Conservation (phyloP, 129 eudicot species). For the Flaveria ramosissima region DNA sequence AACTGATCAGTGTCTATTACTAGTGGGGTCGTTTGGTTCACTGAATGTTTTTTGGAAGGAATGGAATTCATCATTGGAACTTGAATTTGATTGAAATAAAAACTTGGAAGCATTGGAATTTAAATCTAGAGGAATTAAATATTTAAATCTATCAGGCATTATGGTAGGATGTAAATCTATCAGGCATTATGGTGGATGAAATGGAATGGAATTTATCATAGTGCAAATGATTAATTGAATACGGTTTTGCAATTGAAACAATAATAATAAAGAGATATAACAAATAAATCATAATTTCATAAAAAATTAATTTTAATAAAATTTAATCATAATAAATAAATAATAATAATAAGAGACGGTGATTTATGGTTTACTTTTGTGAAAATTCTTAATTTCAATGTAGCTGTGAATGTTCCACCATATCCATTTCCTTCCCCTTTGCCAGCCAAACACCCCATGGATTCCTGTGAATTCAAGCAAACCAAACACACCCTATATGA, state of each 20-base stretch:
- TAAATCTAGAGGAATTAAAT: neutral
- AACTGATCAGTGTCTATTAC: neutral
- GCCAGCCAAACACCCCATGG: constrained; percentile 13
- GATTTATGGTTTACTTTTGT: neutral
- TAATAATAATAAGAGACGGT: neutral
- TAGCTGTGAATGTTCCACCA: neutral
- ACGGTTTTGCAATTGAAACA: neutral
- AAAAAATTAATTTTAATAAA: neutral
- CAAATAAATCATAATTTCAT: constrained; percentile 4
- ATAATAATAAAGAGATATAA: neutral
- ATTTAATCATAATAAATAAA: neutral
- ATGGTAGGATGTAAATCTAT: neutral
- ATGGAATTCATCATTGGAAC: neutral
- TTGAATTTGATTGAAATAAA: neutral
- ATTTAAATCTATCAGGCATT: neutral
- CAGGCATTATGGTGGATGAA: neutral
- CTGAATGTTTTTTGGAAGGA: neutral
- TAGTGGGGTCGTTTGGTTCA: neutral
- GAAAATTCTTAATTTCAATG: neutral
- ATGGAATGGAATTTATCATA: neutral
- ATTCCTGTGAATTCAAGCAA: constrained; percentile 3
- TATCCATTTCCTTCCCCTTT: neutral
- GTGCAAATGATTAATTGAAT: neutral
- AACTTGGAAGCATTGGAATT: neutral
- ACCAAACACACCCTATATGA: constrained; percentile 2